A percentile compares a stretch with the other conserved stretches of the same genome.
Evolutionary conservation across 2,329 filamentous ascomycete genomes (phyloP).

Genomic region (Fusarium xylarioides): DNA sequence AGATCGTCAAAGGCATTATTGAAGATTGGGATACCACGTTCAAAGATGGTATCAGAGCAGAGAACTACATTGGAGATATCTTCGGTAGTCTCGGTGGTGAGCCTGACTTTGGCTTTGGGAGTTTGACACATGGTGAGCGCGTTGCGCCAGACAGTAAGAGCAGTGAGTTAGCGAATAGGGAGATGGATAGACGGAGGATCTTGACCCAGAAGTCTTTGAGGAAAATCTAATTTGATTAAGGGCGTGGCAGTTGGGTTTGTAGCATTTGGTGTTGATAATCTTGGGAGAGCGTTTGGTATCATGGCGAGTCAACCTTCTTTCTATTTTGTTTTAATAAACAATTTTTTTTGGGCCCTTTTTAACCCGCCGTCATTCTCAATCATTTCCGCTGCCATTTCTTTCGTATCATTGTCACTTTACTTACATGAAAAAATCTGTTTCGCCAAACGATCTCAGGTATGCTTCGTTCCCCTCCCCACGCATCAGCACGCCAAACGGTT

Average conservation of each 20-base stretch:
- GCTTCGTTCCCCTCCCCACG: not conserved
- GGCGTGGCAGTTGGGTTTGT: not conserved
- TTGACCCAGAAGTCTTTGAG: constrained; percentile 37
- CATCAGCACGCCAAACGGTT: not conserved
- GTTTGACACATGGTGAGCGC: constrained; percentile 50
- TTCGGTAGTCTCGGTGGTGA: constrained; percentile 72
- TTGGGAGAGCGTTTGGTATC: not conserved
- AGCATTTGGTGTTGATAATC: not conserved
- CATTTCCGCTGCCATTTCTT: not conserved
- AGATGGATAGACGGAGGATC: constrained; percentile 42
- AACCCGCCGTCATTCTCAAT: not conserved
- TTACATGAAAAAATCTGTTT: not conserved
- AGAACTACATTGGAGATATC: constrained; percentile 76
- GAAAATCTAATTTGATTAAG: constrained; percentile 23
- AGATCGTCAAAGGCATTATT: constrained; percentile 72
- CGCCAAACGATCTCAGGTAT: not conserved
- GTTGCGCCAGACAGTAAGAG: constrained; percentile 39
- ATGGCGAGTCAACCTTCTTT: not conserved
- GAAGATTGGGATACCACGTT: constrained; percentile 68
- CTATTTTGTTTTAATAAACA: not conserved
- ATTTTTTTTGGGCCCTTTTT: not conserved
- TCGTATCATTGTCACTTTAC: not conserved
- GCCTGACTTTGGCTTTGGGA: constrained; percentile 71
- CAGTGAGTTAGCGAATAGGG: constrained; percentile 36
- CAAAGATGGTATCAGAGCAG: constrained; percentile 62